phyloP scores from a whole-genome alignment of 805 yeast genomes.

The Naumovozyma dairenensis region DNA sequence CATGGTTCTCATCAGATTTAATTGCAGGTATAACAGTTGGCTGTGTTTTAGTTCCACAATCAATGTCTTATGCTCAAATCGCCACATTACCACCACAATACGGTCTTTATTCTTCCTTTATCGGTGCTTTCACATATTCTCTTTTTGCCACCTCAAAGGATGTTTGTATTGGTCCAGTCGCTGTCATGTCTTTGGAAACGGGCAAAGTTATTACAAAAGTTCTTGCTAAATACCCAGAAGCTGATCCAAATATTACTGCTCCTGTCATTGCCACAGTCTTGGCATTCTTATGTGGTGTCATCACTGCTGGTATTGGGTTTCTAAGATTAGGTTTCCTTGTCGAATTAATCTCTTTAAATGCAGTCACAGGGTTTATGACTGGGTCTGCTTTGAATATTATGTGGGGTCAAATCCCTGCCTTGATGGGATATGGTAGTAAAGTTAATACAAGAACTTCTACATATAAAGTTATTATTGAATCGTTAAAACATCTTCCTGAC shows the following conservation, averaged over 20 bases:
- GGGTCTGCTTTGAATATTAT: constrained; percentile 85
- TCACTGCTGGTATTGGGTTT: constrained; percentile 73
- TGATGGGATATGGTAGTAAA: constrained; percentile 60
- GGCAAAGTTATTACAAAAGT: constrained; percentile 67
- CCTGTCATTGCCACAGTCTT: constrained; percentile 74
- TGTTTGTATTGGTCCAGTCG: constrained; percentile 94
- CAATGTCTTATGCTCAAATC: constrained; percentile 87
- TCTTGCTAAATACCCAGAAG: constrained; percentile 36
- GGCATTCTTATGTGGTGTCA: constrained; percentile 75
- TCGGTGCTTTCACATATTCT: constrained; percentile 82
- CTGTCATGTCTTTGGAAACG: constrained; percentile 85
- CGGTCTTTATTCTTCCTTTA: constrained; percentile 84
- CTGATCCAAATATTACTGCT: constrained; percentile 34
- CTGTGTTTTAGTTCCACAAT: constrained; percentile 85
- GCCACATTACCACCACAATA: constrained; percentile 76
- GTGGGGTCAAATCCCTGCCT: constrained; percentile 75
- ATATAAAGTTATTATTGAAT: constrained; percentile 57
- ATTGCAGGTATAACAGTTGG: constrained; percentile 94
- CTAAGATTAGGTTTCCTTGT: constrained; percentile 79
- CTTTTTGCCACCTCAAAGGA: constrained; percentile 92
- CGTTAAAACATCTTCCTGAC: constrained; percentile 60
- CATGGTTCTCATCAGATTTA: constrained; percentile 74
- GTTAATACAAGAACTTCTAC: constrained; percentile 70
- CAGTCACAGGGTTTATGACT: constrained; percentile 89
- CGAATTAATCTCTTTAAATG: constrained; percentile 83